Percentiles rank a stretch among this genome's conserved stretches.
Evolutionary conservation across 2,329 filamentous ascomycete genomes (phyloP).

Genomic region (Periconia digitata): DNA sequence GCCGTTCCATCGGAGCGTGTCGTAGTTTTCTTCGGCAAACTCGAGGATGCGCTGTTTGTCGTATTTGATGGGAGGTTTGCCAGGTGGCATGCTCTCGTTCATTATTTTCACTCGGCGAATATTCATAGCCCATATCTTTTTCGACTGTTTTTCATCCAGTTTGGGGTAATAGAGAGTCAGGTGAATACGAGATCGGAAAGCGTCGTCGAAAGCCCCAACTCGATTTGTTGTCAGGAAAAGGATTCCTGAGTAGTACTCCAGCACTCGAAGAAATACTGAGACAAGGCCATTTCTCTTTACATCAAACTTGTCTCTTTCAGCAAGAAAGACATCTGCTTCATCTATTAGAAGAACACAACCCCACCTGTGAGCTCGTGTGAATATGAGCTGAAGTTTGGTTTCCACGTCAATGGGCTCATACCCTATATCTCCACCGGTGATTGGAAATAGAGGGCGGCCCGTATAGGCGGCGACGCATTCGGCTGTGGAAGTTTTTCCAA

Average conservation of each 20-base stretch:
- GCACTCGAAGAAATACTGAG: conserved; percentile 18
- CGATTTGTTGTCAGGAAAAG: conserved; percentile 28
- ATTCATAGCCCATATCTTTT: background rate
- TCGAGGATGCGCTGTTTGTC: background rate
- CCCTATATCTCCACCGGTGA: conserved; percentile 54
- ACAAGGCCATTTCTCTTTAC: conserved; percentile 6
- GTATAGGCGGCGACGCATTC: conserved; percentile 47
- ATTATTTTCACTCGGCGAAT: background rate
- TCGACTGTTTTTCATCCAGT: background rate
- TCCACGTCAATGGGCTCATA: conserved; percentile 45
- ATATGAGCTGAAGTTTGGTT: conserved; percentile 44
- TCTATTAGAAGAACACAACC: conserved; percentile 53
- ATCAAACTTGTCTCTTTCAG: background rate
- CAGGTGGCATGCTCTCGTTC: background rate
- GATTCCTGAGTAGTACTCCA: conserved; percentile 25
- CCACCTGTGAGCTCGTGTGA: conserved; percentile 51
- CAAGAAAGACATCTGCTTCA: conserved; percentile 44
- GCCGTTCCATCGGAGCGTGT: conserved; percentile 9
- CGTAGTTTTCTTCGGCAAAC: background rate
- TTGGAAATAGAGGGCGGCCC: conserved; percentile 50
- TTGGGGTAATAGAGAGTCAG: conserved; percentile 46
- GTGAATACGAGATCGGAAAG: conserved; percentile 39
- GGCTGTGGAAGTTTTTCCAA: conserved; percentile 36
- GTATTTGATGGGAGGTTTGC: background rate
- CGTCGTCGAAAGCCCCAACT: conserved; percentile 34